Evolutionary conservation across 495 filamentous ascomycete species (phyloP), one percentile per base, ranked within the genome.

Genomic region (Aspergillus heteromorphus): DNA sequence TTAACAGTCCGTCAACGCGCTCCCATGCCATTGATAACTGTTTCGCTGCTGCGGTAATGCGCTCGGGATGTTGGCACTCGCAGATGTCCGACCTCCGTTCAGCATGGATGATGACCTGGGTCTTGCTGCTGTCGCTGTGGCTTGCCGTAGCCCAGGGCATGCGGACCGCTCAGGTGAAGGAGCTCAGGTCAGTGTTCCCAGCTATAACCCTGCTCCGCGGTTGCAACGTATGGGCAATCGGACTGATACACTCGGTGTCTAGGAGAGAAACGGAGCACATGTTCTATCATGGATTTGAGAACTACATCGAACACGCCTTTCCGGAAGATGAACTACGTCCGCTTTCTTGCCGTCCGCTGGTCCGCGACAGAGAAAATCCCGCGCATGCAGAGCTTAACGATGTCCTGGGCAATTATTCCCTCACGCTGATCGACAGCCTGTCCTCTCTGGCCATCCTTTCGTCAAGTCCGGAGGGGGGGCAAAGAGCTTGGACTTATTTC

Each of bases 271-370:
- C 92, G 38, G 84, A 91, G 51, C 82, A 86, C 55, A 91, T 97
- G 80, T 97, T 98, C 75, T 97, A 93, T 63, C 95, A 98, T 72
- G 93, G 93, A 51, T 98, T 86, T 75, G 86, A 95, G 64, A 96
- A 91, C 65, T 98, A 98, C 74, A 88, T 97, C 80, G 75, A 82
- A 45, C 79, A 92, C 64, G 95, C 95, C 48, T 98, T 97, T 63
- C 93, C 93, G 29, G 93, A 97, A 73, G 93, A 98, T 65, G 93
- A 98, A 82, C 77, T 98, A 45, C 87, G 88, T 58, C 93, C 93
- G 10, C 74, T 98, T 11, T 84, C 91, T 40, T 98, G 93, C 65
- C 73, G 75, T 31, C 91, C 93, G 8, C 78, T 92, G 59, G 88
- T 85, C 51, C 88, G 91, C 60, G 91, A 96, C 71, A 76, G 82